Evolutionary conservation across 768 basidiomycete genomes (phyloP), one percentile per base, ranked within the genome.

Genomic region (Jaapia argillacea): DNA sequence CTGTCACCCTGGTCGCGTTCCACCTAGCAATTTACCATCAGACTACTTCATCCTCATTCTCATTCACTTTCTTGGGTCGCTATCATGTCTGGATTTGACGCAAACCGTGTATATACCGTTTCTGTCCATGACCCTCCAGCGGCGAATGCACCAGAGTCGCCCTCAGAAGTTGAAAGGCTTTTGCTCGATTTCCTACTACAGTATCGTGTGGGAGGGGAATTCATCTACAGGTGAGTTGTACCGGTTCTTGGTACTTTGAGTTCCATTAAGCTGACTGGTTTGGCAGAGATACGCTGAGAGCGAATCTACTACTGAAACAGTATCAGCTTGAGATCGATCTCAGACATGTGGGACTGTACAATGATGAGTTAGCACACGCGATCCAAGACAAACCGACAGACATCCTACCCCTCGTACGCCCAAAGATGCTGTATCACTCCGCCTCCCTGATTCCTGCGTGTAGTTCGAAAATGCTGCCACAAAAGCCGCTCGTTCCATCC

Each of bases 391-490:
- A 74, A 53, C 96, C 96, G 14, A 81, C 84, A 4, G 96, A 97
- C 49, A 74, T 91, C 28, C 65, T 98, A 42, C 91, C 91, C 38
- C 60, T 93, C 52, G 93, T 96, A 46, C 48, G 79, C 66, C 24
- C 22, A 16, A 28, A 22, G 26, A 7, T 31, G 27, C n/a, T 3
- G 20, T 16, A 10, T 33, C 31, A 10, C 16, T 33, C 31, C 2
- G 14, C 24, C 36, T 16, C 16, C 33, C 24, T 33, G 20, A 16
- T 21, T 21, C 40, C n/a, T 24, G 28, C 41, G 44, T 41, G 4
- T 51, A 97, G 92, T 90, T 98, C 58, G 96, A 99, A 64, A 83
- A 78, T 51, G 93, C 94, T 0, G 80, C 89, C 6, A 79, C 89
- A 1, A 83, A 80, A 52, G 81, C 89, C 2, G 91, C 93, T 21